A percentile compares a stretch with the other conserved stretches of the same genome.
These are phyloP conservation scores for Ogataea minuta DNA, from an alignment of 805 yeast genomes.

Conservation along the genomic window DNA sequence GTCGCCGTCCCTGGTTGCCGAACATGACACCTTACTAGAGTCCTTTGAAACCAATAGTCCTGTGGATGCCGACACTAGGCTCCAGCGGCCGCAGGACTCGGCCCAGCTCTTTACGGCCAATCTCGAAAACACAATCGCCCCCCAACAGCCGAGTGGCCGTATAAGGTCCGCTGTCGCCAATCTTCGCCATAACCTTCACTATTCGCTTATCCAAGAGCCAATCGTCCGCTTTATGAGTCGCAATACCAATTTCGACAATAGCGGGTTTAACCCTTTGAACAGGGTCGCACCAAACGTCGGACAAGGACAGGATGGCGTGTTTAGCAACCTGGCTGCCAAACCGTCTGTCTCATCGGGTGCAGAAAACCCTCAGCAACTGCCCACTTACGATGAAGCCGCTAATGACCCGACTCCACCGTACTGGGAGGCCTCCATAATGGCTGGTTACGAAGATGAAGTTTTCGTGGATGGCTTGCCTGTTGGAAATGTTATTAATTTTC, in stretches of 20 bases:
- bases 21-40: neutral
- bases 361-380: conserved; percentile 57
- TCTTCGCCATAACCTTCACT: conserved; percentile 3
- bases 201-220: conserved; percentile 28
- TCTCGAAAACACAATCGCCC: conserved; percentile 3
- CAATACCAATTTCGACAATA: conserved; percentile 25
- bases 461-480: conserved; percentile 95
- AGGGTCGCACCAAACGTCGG: conserved; percentile 32
- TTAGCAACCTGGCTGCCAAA: conserved; percentile 86
- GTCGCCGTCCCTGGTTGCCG: neutral
- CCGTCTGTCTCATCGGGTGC: conserved; percentile 51
- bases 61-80: conserved; percentile 6
- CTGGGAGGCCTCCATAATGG: conserved; percentile 88
- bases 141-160: neutral
- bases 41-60: conserved; percentile 3
- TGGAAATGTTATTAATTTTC: conserved; percentile 81
- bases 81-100: conserved; percentile 4
- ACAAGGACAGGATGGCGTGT: conserved; percentile 77
- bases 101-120: conserved; percentile 5
- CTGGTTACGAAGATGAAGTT: conserved; percentile 83
- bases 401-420: conserved; percentile 94
- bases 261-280: no score
- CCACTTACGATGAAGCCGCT: conserved; percentile 93
- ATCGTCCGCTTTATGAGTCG: conserved; percentile 27
- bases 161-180: neutral